Evolutionary conservation across 2,329 filamentous ascomycete genomes (phyloP).

Genomic region (Exophiala aquamarina): DNA sequence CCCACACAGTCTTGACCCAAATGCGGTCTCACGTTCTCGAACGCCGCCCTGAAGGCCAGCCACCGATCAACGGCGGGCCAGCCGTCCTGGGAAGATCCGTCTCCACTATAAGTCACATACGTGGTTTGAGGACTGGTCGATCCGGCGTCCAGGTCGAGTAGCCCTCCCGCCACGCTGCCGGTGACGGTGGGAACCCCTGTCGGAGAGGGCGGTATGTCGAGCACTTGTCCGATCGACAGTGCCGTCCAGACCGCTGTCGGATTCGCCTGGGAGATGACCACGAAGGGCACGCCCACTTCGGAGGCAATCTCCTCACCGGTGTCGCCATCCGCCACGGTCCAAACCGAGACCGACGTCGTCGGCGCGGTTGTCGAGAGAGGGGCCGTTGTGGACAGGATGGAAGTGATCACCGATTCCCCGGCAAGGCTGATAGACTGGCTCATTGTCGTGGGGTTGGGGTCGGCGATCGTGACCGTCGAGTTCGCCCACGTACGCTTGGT

Average conservation of each 20-base stretch:
- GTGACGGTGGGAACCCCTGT: too few species aligned
- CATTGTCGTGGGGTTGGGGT: too few species aligned
- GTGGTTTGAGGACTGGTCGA: slow-evolving; percentile 20
- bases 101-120: slow-evolving; percentile 29
- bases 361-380: too few species aligned
- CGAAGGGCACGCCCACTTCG: slow-evolving; percentile 7
- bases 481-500: too few species aligned
- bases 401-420: too few species aligned
- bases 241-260: slow-evolving; percentile 8
- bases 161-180: too few species aligned
- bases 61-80: slow-evolving; percentile 24
- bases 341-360: too few species aligned
- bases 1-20: slow-evolving; percentile 12
- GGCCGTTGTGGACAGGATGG: too few species aligned
- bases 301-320: slow-evolving; percentile 9
- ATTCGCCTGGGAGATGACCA: slow-evolving; percentile 10
- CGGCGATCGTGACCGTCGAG: too few species aligned
- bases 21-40: slow-evolving; percentile 5
- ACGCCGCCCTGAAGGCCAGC: slow-evolving; percentile 24
- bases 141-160: slow-evolving; percentile 7
- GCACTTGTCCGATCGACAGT: slow-evolving; percentile 4
- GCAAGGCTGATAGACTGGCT: too few species aligned
- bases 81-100: slow-evolving; percentile 22
- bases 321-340: slow-evolving; percentile 10
- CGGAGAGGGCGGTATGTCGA: slow-evolving; percentile 7